Base-by-base conservation (phyloP, 768 basidiomycete genomes). In the Leccinellum luteum region DNA sequence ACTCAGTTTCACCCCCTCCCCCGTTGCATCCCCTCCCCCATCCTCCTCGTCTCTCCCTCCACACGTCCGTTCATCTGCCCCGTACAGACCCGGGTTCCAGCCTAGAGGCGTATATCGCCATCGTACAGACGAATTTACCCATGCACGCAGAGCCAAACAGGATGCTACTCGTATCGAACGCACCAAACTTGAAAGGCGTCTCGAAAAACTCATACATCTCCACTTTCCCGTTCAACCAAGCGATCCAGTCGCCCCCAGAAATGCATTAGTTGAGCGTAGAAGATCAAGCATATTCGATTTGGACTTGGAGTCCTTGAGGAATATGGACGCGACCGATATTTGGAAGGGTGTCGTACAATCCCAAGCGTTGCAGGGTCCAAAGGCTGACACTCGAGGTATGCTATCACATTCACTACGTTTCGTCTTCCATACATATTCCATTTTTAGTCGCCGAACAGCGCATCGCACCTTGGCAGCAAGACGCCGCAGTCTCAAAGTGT, bases 391-490 rank as follows among this genome's bases (percentile, higher is more conserved):
- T 48, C 78, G 92, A 76, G 85, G 92, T 92, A 66, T 52, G 75
- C 55, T 6, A 23, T 28, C 55, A 41, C 8, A 4, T 54, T 44
- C 55, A 30, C n/a, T n/a, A 43, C 27, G 21, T 19, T 44, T 31
- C 25, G 12, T 56, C 30, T 54, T 54, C 59, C 59, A 56, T 51
- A 50, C 28, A 1, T 30, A 14, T 28, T 45, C 12, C 25, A 12
- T 38, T 15, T 54, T 10, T 27, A 90, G 88, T 81, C 53, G 87
- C 86, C 3, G 96, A 99, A 72, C 95, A 96, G 72, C 78, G 82
- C 45, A 94, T 99, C 63, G 94, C 97, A 3, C 93, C 93, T 5
- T 99, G 96, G 96, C 85, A 97, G 69, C 85, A 89, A 41, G 96
- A 98, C 68, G 77, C 82, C 1, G 65, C 77, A 4, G 92, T 86